Percentiles rank a stretch among this genome's conserved stretches.
phyloP scores from a whole-genome alignment of 768 basidiomycete genomes.

The Lactifluus pinguis region DNA sequence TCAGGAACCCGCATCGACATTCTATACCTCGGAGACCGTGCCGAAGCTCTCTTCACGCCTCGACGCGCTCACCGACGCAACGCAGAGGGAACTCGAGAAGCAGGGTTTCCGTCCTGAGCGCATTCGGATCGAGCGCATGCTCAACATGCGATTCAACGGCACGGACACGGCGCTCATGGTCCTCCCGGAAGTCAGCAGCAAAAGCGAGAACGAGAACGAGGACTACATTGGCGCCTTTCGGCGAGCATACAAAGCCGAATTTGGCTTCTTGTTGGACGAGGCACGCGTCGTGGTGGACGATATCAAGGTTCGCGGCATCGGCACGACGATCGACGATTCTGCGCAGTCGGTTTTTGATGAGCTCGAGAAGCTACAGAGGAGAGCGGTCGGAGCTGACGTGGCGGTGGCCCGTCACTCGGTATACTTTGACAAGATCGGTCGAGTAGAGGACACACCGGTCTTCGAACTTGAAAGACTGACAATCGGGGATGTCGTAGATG shows the following conservation, averaged over 20 bases:
- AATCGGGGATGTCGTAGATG: constrained; percentile 63
- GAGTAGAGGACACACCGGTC: constrained; percentile 73
- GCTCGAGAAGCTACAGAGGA: constrained; percentile 43
- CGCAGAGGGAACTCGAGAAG: constrained; percentile 52
- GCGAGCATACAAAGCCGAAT: constrained; percentile 73
- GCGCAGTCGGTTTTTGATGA: constrained; percentile 76
- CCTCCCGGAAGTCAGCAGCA: constrained; percentile 36
- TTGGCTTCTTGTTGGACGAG: constrained; percentile 84
- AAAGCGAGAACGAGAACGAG: constrained; percentile 32
- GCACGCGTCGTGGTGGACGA: constrained; percentile 86
- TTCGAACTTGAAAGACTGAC: constrained; percentile 57
- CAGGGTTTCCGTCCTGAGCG: constrained; percentile 76
- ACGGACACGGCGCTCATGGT: constrained; percentile 93
- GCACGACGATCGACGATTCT: constrained; percentile 79
- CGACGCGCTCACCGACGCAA: constrained; percentile 55
- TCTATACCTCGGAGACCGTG: constrained; percentile 55
- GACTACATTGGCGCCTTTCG: constrained; percentile 79
- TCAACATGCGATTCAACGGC: constrained; percentile 91
- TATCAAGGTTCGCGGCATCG: constrained; percentile 84
- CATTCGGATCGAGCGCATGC: constrained; percentile 70
- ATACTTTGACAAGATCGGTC: constrained; percentile 75
- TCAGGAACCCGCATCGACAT: constrained; percentile 83
- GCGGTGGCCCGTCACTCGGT: constrained; percentile 53
- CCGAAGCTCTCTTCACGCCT: constrained; percentile 51
- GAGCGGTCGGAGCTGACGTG: constrained; percentile 30